phyloP scores from a whole-genome alignment of 208 protist genomes.

The Ichthyophonus hoferi region DNA sequence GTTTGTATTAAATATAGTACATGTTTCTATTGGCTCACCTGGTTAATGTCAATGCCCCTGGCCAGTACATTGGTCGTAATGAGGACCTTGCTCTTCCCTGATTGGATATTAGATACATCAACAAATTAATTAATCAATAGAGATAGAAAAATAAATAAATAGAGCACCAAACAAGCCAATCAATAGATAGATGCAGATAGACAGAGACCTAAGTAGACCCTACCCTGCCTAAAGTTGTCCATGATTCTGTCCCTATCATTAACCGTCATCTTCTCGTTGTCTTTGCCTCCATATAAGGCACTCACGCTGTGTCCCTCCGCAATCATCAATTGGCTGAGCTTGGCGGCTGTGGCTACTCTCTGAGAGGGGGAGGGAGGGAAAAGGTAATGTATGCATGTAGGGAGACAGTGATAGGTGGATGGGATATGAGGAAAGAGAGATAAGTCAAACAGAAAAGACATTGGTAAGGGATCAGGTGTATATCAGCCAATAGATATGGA shows the following conservation, averaged over 20 bases:
- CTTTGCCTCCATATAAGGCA: constrained; percentile 29
- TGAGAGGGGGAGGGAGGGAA: too few species aligned
- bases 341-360: not conserved
- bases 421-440: too few species aligned
- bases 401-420: too few species aligned
- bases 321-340: constrained; percentile 29
- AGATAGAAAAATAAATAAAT: not conserved
- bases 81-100: constrained; percentile 54
- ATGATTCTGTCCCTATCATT: constrained; percentile 50
- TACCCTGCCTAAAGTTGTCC: constrained; percentile 30
- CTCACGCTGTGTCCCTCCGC: constrained; percentile 50
- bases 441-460: too few species aligned
- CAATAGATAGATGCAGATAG: not conserved
- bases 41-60: constrained; percentile 65
- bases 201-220: too few species aligned
- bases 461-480: too few species aligned
- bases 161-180: not conserved
- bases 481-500: too few species aligned
- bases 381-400: too few species aligned
- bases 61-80: constrained; percentile 66
- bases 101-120: not conserved
- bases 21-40: constrained; percentile 50
- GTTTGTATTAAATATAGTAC: too few species aligned
- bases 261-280: constrained; percentile 28
- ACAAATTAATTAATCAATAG: not conserved